These are phyloP conservation scores for Globisporangium paroecandrum DNA, from an alignment of 352 stramenopile genomes.

Conservation along the genomic window DNA sequence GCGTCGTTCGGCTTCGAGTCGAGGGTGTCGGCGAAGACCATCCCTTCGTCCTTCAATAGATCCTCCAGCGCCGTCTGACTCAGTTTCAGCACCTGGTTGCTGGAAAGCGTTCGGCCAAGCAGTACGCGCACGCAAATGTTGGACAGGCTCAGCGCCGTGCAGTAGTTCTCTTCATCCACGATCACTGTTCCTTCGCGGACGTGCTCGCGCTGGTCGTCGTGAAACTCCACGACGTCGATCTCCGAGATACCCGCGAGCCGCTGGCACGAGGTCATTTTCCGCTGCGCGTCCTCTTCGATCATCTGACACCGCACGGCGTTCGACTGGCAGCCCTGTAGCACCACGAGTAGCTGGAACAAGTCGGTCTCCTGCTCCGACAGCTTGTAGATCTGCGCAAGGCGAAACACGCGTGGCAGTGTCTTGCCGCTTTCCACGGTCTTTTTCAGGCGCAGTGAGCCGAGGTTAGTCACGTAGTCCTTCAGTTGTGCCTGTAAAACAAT, in stretches of 20 bases:
- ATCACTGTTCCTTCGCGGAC: slow-evolving; percentile 87
- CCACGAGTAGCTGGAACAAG: slow-evolving; percentile 77
- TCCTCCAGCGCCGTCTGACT: slow-evolving; percentile 83
- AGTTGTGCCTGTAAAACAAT: slow-evolving; percentile 21
- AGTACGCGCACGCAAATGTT: slow-evolving; percentile 82
- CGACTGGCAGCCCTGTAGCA: slow-evolving; percentile 82
- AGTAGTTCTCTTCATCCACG: slow-evolving; percentile 82
- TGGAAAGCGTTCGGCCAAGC: slow-evolving; percentile 68
- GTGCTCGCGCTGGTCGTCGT: slow-evolving; percentile 80
- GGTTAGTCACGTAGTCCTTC: slow-evolving; percentile 55
- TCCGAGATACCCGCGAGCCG: slow-evolving; percentile 78
- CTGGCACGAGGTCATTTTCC: slow-evolving; percentile 72
- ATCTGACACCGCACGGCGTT: slow-evolving; percentile 83
- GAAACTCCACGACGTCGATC: slow-evolving; percentile 82
- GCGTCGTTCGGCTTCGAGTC: slow-evolving; percentile 27
- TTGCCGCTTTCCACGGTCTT: slow-evolving; percentile 35
- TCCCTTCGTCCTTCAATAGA: slow-evolving; percentile 66
- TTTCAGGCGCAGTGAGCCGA: slow-evolving; percentile 51
- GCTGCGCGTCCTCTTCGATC: slow-evolving; percentile 78
- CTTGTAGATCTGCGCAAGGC: slow-evolving; percentile 74
- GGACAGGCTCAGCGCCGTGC: slow-evolving; percentile 66
- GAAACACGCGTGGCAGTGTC: slow-evolving; percentile 58
- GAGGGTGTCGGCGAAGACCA: slow-evolving; percentile 59
- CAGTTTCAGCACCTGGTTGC: slow-evolving; percentile 81
- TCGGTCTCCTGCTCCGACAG: slow-evolving; percentile 68